A percentile compares a stretch with the other conserved stretches of the same genome.
Evolutionary conservation across 805 yeast species (phyloP).

Genomic region (Hagleromyces aurorensis): DNA sequence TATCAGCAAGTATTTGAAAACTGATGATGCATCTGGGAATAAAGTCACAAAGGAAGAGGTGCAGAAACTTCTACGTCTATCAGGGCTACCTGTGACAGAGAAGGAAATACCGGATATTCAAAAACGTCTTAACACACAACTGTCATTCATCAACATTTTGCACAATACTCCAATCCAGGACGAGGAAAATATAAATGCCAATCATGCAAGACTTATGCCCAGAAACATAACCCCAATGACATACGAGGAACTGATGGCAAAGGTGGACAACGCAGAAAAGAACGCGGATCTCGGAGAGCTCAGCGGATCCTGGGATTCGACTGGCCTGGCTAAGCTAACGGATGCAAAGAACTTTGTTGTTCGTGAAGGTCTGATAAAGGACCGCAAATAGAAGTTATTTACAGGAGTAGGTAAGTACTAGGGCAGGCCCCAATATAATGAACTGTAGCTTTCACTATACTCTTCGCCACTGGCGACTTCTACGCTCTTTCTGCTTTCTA

Average conservation of each 20-base stretch:
- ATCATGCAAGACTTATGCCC: constrained; percentile 25
- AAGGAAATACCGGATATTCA: constrained; percentile 29
- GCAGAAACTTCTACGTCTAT: constrained; percentile 35
- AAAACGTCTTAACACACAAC: constrained; percentile 37
- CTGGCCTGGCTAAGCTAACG: constrained; percentile 28
- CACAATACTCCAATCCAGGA: constrained; percentile 28
- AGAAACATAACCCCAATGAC: constrained; percentile 24
- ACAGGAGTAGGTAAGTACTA: too few relatives aligned
- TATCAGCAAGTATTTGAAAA: constrained; percentile 15
- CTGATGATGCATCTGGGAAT: constrained; percentile 7
- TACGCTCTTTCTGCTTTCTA: constrained; percentile 28
- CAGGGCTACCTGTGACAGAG: constrained; percentile 37
- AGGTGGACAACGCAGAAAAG: constrained; percentile 20
- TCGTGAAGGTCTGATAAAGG: constrained; percentile 40
- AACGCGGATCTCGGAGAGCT: constrained; percentile 34
- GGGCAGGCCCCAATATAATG: too few relatives aligned
- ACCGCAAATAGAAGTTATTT: constrained; percentile 13
- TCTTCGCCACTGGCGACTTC: constrained; percentile 17
- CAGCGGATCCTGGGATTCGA: constrained; percentile 37
- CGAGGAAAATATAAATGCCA: constrained; percentile 6
- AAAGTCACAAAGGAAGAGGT: constrained; percentile 12
- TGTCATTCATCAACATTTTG: constrained; percentile 42
- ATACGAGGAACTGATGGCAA: constrained; percentile 27
- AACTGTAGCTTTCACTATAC: constrained; percentile 15
- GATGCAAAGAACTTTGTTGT: constrained; percentile 37